These are phyloP conservation scores for Zoysia matrella DNA, from an alignment of 202 grass and related monocot genomes.

Conservation along the genomic window DNA sequence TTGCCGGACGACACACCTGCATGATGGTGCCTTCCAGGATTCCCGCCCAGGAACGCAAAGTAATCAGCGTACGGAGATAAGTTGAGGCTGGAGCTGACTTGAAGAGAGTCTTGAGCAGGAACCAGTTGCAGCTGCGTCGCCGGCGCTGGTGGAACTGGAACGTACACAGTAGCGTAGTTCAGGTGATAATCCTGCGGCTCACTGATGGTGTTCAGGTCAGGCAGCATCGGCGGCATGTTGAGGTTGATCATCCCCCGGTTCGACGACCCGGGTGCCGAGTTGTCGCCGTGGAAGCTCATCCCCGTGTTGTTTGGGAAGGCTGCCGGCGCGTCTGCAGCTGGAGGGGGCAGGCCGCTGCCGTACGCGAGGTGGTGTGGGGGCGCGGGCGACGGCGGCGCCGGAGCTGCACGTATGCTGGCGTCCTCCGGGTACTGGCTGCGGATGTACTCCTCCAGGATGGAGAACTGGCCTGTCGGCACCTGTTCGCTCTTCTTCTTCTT, in stretches of 20 bases:
- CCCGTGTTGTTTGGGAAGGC: no score
- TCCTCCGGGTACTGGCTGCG: not conserved
- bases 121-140: not conserved
- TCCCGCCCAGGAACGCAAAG: accelerated
- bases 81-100: not conserved
- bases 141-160: not conserved
- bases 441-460: conserved; percentile 49
- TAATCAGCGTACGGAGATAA: not conserved
- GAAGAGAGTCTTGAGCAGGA: not conserved
- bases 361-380: not conserved
- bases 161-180: not conserved
- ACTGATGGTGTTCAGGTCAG: conserved; percentile 15
- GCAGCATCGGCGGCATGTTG: no score
- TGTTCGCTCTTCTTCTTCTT: conserved; percentile 52
- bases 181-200: not conserved
- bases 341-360: not conserved
- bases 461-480: not conserved
- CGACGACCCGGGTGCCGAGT: no score
- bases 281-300: no score
- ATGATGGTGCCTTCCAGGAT: not conserved
- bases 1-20: not conserved
- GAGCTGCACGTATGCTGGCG: not conserved
- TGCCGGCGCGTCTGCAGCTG: not conserved
- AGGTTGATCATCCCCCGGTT: no score
- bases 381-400: no score